phyloP scores from a whole-genome alignment of 225 moss, liverwort and hornwort species.

The Bryum argenteum region DNA sequence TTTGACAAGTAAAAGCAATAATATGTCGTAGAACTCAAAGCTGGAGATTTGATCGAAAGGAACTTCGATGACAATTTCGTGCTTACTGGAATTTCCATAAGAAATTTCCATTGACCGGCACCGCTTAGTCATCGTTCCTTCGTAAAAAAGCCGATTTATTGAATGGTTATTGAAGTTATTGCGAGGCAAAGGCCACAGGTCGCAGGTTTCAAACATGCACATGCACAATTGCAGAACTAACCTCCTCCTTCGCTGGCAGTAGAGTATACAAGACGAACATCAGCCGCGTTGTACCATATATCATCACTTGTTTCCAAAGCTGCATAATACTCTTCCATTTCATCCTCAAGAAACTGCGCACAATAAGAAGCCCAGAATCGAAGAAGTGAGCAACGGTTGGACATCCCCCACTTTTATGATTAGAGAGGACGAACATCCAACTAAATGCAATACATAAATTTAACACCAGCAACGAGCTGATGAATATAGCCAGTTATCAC shows the following conservation, averaged over 20 bases:
- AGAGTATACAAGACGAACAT: constrained; percentile 85
- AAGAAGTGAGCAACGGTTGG: background rate
- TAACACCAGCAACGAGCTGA: background rate
- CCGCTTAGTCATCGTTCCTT: no score
- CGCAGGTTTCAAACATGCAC: constrained; percentile 4
- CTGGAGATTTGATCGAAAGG: no score
- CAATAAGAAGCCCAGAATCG: background rate
- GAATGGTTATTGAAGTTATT: no score
- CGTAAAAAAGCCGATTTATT: no score
- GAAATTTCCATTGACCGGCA: no score
- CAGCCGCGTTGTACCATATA: constrained; percentile 79
- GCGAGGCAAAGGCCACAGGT: no score
- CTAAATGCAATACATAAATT: background rate
- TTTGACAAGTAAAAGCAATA: constrained; percentile 14
- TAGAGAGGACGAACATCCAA: background rate
- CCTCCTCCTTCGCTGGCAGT: constrained; percentile 97
- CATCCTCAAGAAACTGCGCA: constrained; percentile 77
- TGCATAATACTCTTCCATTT: constrained; percentile 83
- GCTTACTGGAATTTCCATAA: no score
- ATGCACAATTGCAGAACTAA: constrained; percentile 34
- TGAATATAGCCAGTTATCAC: background rate
- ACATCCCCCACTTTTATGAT: background rate
- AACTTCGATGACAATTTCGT: no score
- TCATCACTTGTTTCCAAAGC: constrained; percentile 69
- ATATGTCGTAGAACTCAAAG: constrained; percentile 14